Conservation (phyloP, 768 basidiomycete species). For the Calocybe gangraenosa region DNA sequence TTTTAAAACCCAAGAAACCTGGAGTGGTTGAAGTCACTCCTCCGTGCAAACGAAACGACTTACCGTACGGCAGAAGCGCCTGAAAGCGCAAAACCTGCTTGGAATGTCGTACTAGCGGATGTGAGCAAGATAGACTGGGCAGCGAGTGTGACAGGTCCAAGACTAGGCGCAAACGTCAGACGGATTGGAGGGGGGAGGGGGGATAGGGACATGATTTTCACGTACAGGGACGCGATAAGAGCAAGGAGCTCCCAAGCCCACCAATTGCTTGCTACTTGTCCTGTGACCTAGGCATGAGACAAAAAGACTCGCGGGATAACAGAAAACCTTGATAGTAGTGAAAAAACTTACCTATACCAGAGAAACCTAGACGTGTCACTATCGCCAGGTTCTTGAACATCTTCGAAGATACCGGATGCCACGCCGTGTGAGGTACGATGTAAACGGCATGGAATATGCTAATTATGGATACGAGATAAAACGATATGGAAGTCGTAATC, state of each 20-base stretch:
- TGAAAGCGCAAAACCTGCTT: conserved; percentile 76
- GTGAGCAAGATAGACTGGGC: conserved; percentile 82
- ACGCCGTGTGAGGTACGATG: conserved; percentile 63
- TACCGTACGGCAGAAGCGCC: conserved; percentile 83
- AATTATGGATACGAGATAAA: conserved; percentile 68
- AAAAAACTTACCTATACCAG: conserved; percentile 57
- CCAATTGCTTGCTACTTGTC: conserved; percentile 87
- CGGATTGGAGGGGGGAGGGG: neutral
- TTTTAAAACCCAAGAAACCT: too few relatives aligned
- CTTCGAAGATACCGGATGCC: conserved; percentile 66
- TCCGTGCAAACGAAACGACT: too few relatives aligned
- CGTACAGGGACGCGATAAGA: conserved; percentile 43
- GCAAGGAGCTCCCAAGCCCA: conserved; percentile 92
- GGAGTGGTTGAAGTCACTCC: too few relatives aligned
- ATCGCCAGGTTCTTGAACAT: conserved; percentile 66
- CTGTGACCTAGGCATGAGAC: conserved; percentile 19
- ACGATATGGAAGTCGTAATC: conserved; percentile 80
- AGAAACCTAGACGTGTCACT: conserved; percentile 69
- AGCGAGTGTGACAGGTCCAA: conserved; percentile 77
- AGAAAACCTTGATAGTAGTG: neutral
- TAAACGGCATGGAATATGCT: conserved; percentile 62
- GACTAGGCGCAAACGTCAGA: conserved; percentile 29
- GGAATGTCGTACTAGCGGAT: conserved; percentile 71
- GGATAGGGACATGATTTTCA: neutral
- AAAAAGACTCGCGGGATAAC: neutral